These are phyloP conservation scores for Sarocladiaceae sp. DNA, from an alignment of 2,329 filamentous ascomycete species.

Conservation along the genomic window DNA sequence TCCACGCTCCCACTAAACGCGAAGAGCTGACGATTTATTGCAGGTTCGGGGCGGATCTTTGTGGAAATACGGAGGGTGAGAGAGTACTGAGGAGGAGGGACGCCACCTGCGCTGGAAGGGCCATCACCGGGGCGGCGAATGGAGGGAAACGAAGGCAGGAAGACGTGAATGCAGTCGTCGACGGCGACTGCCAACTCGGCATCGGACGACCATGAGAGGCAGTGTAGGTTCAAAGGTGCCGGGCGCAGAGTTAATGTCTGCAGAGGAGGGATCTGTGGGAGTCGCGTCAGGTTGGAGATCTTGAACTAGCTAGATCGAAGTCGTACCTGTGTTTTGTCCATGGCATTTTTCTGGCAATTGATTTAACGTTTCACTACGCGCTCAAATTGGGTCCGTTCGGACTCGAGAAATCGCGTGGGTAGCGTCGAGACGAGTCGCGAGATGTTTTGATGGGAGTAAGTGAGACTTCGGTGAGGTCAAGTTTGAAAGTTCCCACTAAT, in stretches of 20 bases:
- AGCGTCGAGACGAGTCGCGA: too few species aligned
- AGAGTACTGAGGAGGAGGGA: slow-evolving; percentile 21
- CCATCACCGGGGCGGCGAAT: slow-evolving; percentile 1
- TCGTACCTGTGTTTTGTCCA: too few species aligned
- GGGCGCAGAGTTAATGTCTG: slow-evolving; percentile 37
- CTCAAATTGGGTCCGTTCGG: too few species aligned
- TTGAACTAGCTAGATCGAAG: too few species aligned
- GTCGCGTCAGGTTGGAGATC: background rate
- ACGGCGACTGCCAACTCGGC: slow-evolving; percentile 50
- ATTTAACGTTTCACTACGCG: too few species aligned
- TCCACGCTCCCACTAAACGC: slow-evolving; percentile 28
- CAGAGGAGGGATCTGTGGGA: slow-evolving; percentile 38
- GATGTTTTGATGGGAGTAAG: too few species aligned
- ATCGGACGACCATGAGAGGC: slow-evolving; percentile 48
- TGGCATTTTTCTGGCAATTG: too few species aligned
- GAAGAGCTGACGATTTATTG: slow-evolving; percentile 41
- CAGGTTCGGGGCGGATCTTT: slow-evolving; percentile 30
- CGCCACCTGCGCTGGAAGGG: background rate
- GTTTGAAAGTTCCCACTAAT: slow-evolving; percentile 3
- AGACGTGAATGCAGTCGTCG: slow-evolving; percentile 49
- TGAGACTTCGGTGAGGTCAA: too few species aligned
- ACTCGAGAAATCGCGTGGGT: too few species aligned
- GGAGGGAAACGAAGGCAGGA: slow-evolving; percentile 36
- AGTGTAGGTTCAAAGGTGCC: slow-evolving; percentile 36
- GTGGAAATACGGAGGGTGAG: slow-evolving; percentile 26